Evolutionary conservation across 2,329 filamentous ascomycete genomes (phyloP).

Genomic region (Chaetomiaceae sp.): DNA sequence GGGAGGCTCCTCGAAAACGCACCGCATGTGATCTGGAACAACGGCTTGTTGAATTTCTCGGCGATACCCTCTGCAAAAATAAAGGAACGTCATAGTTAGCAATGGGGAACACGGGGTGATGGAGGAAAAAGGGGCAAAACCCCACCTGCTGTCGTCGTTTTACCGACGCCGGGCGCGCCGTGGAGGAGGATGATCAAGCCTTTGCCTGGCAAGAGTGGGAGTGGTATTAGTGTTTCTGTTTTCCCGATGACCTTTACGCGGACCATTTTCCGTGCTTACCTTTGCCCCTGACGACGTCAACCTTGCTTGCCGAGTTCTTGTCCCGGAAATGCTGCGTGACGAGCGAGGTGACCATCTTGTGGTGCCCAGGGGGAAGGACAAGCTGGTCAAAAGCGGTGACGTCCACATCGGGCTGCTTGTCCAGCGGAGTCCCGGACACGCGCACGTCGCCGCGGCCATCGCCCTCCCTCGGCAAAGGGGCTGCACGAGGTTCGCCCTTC

Average conservation of each 20-base stretch:
- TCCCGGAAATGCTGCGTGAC: slow-evolving; percentile 29
- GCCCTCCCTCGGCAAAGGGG: too few relatives aligned
- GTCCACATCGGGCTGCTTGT: not conserved
- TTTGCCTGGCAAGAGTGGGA: slow-evolving; percentile 29
- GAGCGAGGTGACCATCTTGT: slow-evolving; percentile 29
- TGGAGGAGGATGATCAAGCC: slow-evolving; percentile 20
- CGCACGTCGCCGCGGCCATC: too few relatives aligned
- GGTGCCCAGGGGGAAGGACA: slow-evolving; percentile 17
- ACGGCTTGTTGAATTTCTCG: slow-evolving; percentile 21
- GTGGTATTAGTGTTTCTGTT: slow-evolving; percentile 27
- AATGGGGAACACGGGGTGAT: too few relatives aligned
- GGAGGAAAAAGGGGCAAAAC: too few relatives aligned
- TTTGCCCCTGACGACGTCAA: slow-evolving; percentile 6
- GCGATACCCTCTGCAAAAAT: slow-evolving; percentile 21
- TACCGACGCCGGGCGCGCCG: slow-evolving; percentile 25
- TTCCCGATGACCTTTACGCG: not conserved
- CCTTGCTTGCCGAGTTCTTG: too few relatives aligned
- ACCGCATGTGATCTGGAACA: slow-evolving; percentile 20
- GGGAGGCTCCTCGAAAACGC: not conserved
- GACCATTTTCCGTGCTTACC: slow-evolving; percentile 20
- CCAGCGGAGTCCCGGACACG: too few relatives aligned
- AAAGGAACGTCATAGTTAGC: too few relatives aligned
- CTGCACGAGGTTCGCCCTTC: too few relatives aligned
- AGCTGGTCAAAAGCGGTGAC: not conserved
- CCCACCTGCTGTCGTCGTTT: slow-evolving; percentile 18